phyloP scores from a whole-genome alignment of 805 yeast genomes.

The Myxozyma sirexii region DNA sequence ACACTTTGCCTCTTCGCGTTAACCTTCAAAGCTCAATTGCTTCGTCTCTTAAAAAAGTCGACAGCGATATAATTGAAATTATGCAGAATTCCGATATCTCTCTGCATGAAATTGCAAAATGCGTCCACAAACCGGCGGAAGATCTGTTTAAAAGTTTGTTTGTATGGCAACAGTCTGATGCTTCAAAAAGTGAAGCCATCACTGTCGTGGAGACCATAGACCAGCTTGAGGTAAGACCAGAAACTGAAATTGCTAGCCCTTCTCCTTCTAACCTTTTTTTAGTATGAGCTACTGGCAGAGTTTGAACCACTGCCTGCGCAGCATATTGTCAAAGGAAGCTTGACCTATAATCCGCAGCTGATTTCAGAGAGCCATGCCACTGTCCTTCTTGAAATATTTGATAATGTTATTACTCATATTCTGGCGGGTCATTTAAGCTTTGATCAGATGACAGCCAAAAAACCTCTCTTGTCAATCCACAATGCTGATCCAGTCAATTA shows the following conservation, averaged over 20 bases:
- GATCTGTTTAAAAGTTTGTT: conserved; percentile 10
- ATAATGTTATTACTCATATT: background rate
- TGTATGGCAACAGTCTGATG: conserved; percentile 28
- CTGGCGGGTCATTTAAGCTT: background rate
- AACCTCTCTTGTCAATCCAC: background rate
- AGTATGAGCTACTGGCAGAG: conserved; percentile 24
- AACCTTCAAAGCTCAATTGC: background rate
- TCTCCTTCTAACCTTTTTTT: background rate
- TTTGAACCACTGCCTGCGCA: conserved; percentile 7
- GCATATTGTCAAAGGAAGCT: background rate
- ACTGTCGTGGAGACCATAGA: conserved; percentile 7
- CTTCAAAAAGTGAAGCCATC: background rate
- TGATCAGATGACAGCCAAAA: background rate
- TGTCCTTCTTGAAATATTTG: conserved; percentile 5
- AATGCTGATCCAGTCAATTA: conserved; percentile 16
- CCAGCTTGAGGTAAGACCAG: conserved; percentile 13
- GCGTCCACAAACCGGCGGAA: background rate
- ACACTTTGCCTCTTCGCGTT: conserved; percentile 22
- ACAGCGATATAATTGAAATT: background rate
- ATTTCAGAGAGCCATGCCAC: conserved; percentile 1
- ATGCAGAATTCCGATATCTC: conserved; percentile 7
- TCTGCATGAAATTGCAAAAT: conserved; percentile 4
- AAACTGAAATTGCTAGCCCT: background rate
- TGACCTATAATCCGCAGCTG: conserved; percentile 18
- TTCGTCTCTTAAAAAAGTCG: background rate